Base-by-base conservation (phyloP, 192 early-diverging fungal species). In the Umbelopsis vinacea region DNA sequence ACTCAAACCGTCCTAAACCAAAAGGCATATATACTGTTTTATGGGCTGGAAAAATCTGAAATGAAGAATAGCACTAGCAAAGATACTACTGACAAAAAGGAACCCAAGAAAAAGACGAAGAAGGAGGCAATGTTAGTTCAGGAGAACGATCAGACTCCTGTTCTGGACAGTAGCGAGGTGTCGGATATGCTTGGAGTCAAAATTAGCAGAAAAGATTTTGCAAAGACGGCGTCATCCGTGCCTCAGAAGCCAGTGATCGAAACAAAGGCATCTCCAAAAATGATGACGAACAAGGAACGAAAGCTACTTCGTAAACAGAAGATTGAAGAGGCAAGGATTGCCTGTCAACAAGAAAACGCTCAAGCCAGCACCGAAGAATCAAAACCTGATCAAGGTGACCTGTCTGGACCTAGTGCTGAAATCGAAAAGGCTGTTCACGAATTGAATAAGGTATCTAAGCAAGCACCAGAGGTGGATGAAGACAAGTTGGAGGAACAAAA, bases 21-120 rank as follows among this genome's bases (percentile, higher is more conserved):
- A 75, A 80, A 89, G 11, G 93, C 93, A 0, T 95, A 95, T 68
- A 84, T 96, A 79, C 82, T 96, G 15, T 96, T 96, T 74, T 95
- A 94, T 70, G 46, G 40, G 1, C 60, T 72, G 17, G 22, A 46
- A 33, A 21, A 67, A n/a, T 9, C 35, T 47, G 38, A 24, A 29
- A 0, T 54, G 53, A 52, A 73, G 38, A 38, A 22, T 43, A 53
- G 22, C 6, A 21, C 74, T 0, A 76, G 76, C 0, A 71, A 79
- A 14, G 74, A 81, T 3, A 63, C 8, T 2, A 63, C 17, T 6
- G 29, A 26, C 3, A 81, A 79, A 22, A 81, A 81, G 73, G 82
- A 85, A 52, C 26, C 48, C 4, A 50, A 71, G 19, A 47, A 77
- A 10, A 71, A 71, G 55, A 71, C 45, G 22, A 66, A 71, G 9